Conservation (phyloP, 331 rosid genomes). For the Quercus lobata region DNA sequence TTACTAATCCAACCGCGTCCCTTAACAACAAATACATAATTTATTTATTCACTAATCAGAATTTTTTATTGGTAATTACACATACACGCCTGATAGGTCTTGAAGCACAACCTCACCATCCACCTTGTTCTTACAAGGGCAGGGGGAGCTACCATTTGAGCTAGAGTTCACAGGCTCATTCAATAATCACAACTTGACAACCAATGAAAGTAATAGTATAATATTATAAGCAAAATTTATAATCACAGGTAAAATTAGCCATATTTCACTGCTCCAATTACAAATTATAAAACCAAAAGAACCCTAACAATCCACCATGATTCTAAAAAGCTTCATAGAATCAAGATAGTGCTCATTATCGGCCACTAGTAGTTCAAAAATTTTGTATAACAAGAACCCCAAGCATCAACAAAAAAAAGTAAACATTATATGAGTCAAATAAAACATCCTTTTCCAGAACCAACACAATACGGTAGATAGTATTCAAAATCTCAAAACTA, state of each 20-base stretch:
- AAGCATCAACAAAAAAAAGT: neutral
- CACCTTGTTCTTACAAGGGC: too few relatives aligned
- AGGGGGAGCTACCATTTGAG: too few relatives aligned
- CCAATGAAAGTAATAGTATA: neutral
- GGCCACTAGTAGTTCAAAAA: neutral
- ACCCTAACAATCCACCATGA: neutral
- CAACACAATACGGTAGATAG: neutral
- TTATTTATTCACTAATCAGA: conserved; percentile 18
- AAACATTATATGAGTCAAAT: neutral
- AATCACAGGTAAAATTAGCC: neutral
- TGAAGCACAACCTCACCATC: too few relatives aligned
- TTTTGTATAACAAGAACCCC: neutral
- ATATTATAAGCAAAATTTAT: neutral
- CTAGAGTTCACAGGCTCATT: neutral
- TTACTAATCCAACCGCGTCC: conserved; percentile 68
- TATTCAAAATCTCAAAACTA: neutral
- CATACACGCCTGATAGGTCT: neutral
- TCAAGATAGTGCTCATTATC: neutral
- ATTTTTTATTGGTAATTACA: neutral
- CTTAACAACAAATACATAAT: conserved; percentile 28
- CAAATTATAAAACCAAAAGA: neutral
- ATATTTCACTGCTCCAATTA: neutral
- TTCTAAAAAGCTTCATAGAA: neutral
- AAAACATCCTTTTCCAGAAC: neutral
- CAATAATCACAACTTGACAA: conserved; percentile 7